Evolutionary conservation across 371 early-diverging fungal genomes (phyloP), one percentile per base, ranked within the genome.

Genomic region (Batrachochytrium dendrobatidis): DNA sequence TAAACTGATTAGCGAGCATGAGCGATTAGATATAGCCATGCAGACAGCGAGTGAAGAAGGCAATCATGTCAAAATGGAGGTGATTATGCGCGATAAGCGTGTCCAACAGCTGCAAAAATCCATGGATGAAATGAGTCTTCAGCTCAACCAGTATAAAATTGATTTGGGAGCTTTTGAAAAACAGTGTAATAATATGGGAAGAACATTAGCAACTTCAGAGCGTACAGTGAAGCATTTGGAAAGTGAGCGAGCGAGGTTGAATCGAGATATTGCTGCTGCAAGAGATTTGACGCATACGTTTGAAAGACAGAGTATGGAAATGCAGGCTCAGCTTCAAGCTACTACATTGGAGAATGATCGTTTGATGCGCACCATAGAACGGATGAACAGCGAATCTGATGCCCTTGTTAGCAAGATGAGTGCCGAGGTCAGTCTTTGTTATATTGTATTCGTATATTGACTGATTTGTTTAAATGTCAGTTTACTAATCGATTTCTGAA

Each of bases 1-100:
- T 25, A 75, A 77, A 55, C 61, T 77, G n/a, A 69, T 68, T 30
- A 31, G 34, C 28, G 76, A 75, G 22, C 65, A 70, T 61, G 80
- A 79, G 34, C 55, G 65, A 10, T 49, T 70, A 1, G 71, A 79
- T n/a, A n/a, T n/a, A 28, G 35, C 34, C 24, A 17, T 56, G 17
- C 32, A 39, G 29, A 35, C 35, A 45, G 29, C 34, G 8, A 35
- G 43, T 2, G 60, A 60, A 43, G 54, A 62, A 34, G 17, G 53
- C 26, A 62, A 53, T 25, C 20, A n/a, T 33, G 43, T 52, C 44
- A 70, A 69, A 58, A 74, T 77, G 75, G 80, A 79, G 58, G 43
- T 73, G 26, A 52, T 75, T 12, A 34, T 77, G 61, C 55, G 71
- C 20, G 77, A 75, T 55, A 76, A 77, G 56, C 34, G 62, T 7